phyloP scores from a whole-genome alignment of 1,284 basidiomycete genomes.

The Melanopsichium pennsylvanicum region DNA sequence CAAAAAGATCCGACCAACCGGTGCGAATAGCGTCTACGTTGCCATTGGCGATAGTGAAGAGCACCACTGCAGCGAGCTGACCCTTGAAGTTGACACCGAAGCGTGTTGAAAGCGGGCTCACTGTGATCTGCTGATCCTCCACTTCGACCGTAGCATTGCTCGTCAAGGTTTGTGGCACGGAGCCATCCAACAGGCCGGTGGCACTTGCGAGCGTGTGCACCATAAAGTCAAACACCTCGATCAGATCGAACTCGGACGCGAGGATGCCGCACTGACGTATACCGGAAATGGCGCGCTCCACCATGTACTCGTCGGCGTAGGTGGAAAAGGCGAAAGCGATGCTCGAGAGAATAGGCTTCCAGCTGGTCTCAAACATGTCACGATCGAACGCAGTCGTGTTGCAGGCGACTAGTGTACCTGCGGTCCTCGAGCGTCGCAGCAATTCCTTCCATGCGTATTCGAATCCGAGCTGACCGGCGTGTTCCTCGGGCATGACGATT shows the following conservation, averaged over 20 bases:
- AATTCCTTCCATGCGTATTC: constrained; percentile 99
- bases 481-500: constrained; percentile 98
- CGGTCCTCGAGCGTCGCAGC: constrained; percentile 79
- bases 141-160: constrained; percentile 90
- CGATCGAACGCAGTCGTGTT: constrained; percentile 83
- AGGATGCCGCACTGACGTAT: constrained; percentile 95
- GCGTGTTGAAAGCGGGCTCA: constrained; percentile 88
- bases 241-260: constrained; percentile 85
- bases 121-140: constrained; percentile 86
- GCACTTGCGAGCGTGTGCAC: constrained; percentile 77
- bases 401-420: constrained; percentile 82
- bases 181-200: constrained; percentile 53
- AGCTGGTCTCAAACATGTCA: constrained; percentile 89
- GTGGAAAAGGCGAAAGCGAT: constrained; percentile 77
- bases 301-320: constrained; percentile 94
- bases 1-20: constrained; percentile 90
- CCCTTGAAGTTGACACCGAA: constrained; percentile 96
- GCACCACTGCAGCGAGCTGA: constrained; percentile 92
- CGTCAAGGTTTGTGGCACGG: constrained; percentile 67
- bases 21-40: constrained; percentile 93
- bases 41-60: constrained; percentile 97
- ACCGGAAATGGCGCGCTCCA: constrained; percentile 90
- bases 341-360: constrained; percentile 85
- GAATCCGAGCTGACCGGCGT: constrained; percentile 94
- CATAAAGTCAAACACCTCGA: constrained; percentile 95